Percentiles rank a stretch among this genome's conserved stretches.
phyloP scores from a whole-genome alignment of 2,329 filamentous ascomycete genomes.

The Cordyceps sp. region DNA sequence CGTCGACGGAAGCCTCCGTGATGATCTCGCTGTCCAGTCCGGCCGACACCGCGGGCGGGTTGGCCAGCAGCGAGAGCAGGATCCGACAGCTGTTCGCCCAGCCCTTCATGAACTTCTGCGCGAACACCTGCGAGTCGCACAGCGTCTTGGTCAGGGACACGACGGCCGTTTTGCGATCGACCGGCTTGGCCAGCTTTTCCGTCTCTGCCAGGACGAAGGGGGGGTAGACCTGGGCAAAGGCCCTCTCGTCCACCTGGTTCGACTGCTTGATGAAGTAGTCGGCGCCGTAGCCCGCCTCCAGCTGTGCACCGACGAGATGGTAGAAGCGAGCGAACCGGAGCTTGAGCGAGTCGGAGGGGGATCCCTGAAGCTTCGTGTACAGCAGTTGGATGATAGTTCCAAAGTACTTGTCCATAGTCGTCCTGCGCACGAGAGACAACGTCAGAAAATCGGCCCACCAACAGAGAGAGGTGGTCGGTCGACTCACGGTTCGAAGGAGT shows the following conservation, averaged over 20 bases:
- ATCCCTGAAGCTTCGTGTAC: conserved; percentile 58
- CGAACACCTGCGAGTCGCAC: conserved; percentile 72
- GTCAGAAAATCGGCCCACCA: too few relatives aligned
- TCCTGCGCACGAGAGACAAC: conserved; percentile 19
- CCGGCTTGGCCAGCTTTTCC: conserved; percentile 69
- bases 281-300: conserved; percentile 69
- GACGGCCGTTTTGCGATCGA: conserved; percentile 86
- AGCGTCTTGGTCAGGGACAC: conserved; percentile 87
- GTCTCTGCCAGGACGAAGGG: conserved; percentile 77
- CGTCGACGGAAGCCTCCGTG: conserved; percentile 80
- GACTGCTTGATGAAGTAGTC: conserved; percentile 82
- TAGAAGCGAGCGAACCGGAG: conserved; percentile 86
- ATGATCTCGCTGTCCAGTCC: conserved; percentile 60
- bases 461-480: not conserved
- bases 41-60: conserved; percentile 54
- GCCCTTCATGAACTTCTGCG: conserved; percentile 66
- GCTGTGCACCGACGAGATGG: conserved; percentile 67
- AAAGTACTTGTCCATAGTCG: conserved; percentile 60
- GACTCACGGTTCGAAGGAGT: conserved; percentile 54
- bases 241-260: conserved; percentile 62
- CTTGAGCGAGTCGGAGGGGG: conserved; percentile 60
- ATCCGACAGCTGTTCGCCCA: conserved; percentile 84
- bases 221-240: conserved; percentile 77
- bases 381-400: conserved; percentile 65
- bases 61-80: conserved; percentile 77